A percentile compares a stretch with the other conserved stretches of the same genome.
These are phyloP conservation scores for Ophiosphaerella narmari DNA, from an alignment of 2,329 filamentous ascomycete genomes.

Conservation along the genomic window DNA sequence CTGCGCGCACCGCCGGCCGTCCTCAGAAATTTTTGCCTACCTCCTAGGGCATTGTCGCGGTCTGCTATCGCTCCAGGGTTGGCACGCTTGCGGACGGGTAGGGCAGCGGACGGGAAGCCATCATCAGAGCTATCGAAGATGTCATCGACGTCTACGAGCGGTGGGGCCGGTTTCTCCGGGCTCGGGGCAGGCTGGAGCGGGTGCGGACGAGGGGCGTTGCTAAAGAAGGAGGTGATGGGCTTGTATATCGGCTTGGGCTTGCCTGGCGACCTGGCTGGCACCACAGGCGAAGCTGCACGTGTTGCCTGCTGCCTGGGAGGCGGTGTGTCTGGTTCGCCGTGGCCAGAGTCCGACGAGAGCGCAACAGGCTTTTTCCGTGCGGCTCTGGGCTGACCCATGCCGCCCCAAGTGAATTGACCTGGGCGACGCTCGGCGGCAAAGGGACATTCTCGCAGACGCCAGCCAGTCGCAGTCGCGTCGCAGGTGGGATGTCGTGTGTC, in stretches of 20 bases:
- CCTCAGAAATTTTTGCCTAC: slow-evolving; percentile 53
- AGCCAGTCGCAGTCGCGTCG: slow-evolving; percentile 19
- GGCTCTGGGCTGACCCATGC: slow-evolving; percentile 47
- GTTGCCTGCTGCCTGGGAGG: slow-evolving; percentile 25
- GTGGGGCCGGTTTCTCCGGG: slow-evolving; percentile 41
- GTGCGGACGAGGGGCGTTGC: slow-evolving; percentile 48
- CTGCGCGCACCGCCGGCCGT: slow-evolving; percentile 40
- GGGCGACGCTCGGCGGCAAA: slow-evolving; percentile 16
- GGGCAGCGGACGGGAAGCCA: slow-evolving; percentile 26
- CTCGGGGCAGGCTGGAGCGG: slow-evolving; percentile 46
- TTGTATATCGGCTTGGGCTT: slow-evolving; percentile 47
- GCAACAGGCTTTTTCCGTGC: slow-evolving; percentile 44
- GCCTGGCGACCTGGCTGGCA: slow-evolving; percentile 37
- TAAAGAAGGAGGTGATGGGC: slow-evolving; percentile 57
- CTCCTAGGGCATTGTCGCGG: slow-evolving; percentile 23
- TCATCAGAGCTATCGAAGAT: slow-evolving; percentile 46
- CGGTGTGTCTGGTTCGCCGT: slow-evolving; percentile 30
- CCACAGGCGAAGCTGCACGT: slow-evolving; percentile 27
- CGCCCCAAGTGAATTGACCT: slow-evolving; percentile 32
- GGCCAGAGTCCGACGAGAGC: slow-evolving; percentile 43
- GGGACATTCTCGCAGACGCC: slow-evolving; percentile 33
- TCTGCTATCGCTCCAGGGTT: slow-evolving; percentile 21
- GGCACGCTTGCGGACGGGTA: slow-evolving; percentile 39
- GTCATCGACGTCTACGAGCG: slow-evolving; percentile 39
- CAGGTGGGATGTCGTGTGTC: slow-evolving; percentile 6